A percentile compares a stretch with the other conserved stretches of the same genome.
Conservation (phyloP, 306 rosid genomes). For the barrel medic (Medicago truncatula) region MtrunA17r5.0-ANR NC_053046.1:16540001-16540500, state of each 20-base stretch:
- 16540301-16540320: slow-evolving; percentile 73
- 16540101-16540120: too few species aligned
- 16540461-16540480: too few species aligned
- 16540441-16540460: too few species aligned
- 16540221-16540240: slow-evolving; percentile 79
- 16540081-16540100: background rate
- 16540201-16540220: slow-evolving; percentile 74
- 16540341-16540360: slow-evolving; percentile 86
- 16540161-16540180: slow-evolving; percentile 8
- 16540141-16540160: background rate
- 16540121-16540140: too few species aligned
- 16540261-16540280: slow-evolving; percentile 72
- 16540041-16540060: background rate
- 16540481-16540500: too few species aligned
- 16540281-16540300: slow-evolving; percentile 65
- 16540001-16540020: background rate
- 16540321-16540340: slow-evolving; percentile 64
- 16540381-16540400: slow-evolving; percentile 91
- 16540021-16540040: background rate
- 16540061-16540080: background rate
- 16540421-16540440: background rate
- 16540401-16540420: slow-evolving; percentile 27
- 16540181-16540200: slow-evolving; percentile 64
- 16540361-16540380: slow-evolving; percentile 71
- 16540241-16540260: slow-evolving; percentile 80